A percentile compares a stretch with the other conserved stretches of the same genome.
Conservation (phyloP, 2,329 filamentous ascomycete genomes). For the Lasiodiplodia sp. region DNA sequence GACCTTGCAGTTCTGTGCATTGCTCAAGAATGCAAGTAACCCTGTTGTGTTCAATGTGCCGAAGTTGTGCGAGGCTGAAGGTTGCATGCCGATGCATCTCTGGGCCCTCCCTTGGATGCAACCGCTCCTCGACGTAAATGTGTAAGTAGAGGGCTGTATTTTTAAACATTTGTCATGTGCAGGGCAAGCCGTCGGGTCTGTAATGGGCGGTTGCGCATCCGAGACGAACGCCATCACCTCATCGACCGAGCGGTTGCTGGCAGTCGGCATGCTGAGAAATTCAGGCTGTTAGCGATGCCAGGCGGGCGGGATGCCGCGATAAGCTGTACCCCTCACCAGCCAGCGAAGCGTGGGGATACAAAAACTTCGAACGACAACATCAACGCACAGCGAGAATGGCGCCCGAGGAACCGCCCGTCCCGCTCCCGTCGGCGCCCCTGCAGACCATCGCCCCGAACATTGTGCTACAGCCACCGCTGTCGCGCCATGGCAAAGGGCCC, state of each 20-base stretch:
- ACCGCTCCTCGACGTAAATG: no score
- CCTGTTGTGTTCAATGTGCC: not conserved
- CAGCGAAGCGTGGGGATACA: not conserved
- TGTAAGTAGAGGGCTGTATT: no score
- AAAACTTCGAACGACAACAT: not conserved
- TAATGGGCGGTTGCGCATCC: not conserved
- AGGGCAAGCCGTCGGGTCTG: not conserved
- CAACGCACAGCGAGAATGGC: not conserved
- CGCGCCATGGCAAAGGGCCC: slow-evolving; percentile 57
- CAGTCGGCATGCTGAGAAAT: not conserved
- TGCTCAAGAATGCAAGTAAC: not conserved
- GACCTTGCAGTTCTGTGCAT: not conserved
- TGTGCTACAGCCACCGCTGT: slow-evolving; percentile 55
- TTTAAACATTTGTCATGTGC: no score
- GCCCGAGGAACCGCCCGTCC: slow-evolving; percentile 21
- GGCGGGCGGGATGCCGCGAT: not conserved
- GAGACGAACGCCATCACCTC: not conserved
- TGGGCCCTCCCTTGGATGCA: no score
- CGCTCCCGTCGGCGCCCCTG: slow-evolving; percentile 35
- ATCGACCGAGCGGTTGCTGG: no score
- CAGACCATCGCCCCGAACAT: slow-evolving; percentile 40
- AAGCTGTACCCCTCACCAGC: not conserved
- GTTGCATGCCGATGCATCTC: not conserved
- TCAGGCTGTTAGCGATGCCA: not conserved
- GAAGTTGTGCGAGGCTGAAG: not conserved